Percentiles rank a stretch among this genome's conserved stretches.
Conservation (phyloP, 106 monocot species). For the Posidonia australis region DNA sequence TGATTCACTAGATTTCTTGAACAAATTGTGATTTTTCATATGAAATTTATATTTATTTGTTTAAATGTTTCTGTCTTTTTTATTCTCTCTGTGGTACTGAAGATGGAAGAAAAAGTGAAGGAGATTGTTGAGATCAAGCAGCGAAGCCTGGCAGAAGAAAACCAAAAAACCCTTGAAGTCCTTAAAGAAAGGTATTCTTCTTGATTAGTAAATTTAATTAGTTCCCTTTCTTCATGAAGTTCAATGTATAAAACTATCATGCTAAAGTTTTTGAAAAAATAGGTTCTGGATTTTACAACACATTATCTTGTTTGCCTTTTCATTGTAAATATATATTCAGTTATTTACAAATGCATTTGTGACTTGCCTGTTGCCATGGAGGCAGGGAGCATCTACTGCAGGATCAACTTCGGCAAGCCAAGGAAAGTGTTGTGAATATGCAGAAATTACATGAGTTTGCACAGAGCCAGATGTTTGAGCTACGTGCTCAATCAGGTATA, state of each 20-base stretch:
- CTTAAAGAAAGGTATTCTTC: conserved; percentile 76
- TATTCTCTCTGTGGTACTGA: too few species aligned
- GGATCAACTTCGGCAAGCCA: conserved; percentile 89
- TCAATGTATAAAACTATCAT: too few species aligned
- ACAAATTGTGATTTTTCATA: too few species aligned
- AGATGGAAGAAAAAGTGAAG: conserved; percentile 99
- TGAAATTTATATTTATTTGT: too few species aligned
- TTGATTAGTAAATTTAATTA: background rate
- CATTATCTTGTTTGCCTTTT: background rate
- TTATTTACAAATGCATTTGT: background rate
- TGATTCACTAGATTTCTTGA: too few species aligned
- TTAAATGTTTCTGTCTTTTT: too few species aligned
- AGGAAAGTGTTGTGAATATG: conserved; percentile 89
- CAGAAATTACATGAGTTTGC: conserved; percentile 90
- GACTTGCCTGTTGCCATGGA: conserved; percentile 3
- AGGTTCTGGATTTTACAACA: too few species aligned
- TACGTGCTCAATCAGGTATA: conserved; percentile 90
- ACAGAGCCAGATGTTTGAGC: conserved; percentile 84
- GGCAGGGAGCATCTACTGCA: conserved; percentile 73
- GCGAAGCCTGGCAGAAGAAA: conserved; percentile 90
- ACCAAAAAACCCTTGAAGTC: conserved; percentile 91
- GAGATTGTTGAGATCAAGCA: conserved; percentile 98
- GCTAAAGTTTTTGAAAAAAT: too few species aligned
- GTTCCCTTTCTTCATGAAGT: background rate
- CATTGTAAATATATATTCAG: too few species aligned